These are phyloP conservation scores for Talaromyces trachyspermus DNA, from an alignment of 495 filamentous ascomycete species.

Conservation along the genomic window DNA sequence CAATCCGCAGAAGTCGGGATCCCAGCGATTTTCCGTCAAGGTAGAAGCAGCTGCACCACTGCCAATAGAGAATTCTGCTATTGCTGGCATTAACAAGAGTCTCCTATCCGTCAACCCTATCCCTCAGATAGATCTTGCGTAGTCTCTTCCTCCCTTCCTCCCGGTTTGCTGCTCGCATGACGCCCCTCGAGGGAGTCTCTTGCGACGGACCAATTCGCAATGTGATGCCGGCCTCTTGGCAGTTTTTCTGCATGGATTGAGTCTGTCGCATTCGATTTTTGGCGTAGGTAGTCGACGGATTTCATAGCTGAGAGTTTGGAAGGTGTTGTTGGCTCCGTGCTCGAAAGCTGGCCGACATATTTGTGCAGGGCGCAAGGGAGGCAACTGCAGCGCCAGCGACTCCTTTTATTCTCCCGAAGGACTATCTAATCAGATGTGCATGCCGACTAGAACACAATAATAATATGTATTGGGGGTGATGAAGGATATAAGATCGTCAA, in stretches of 20 bases:
- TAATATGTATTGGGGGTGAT: constrained; percentile 3
- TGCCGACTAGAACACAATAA: too few relatives aligned
- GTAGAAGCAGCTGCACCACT: neutral
- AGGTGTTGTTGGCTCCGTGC: neutral
- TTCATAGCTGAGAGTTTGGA: neutral
- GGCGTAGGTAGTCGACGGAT: constrained; percentile 28
- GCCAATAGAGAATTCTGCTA: neutral
- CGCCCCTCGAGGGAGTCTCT: constrained; percentile 10
- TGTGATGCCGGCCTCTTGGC: constrained; percentile 51
- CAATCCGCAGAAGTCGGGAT: neutral
- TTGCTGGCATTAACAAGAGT: constrained; percentile 1
- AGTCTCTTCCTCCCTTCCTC: neutral
- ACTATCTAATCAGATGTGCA: too few relatives aligned
- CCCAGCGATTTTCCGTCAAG: neutral
- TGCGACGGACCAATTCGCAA: constrained; percentile 37
- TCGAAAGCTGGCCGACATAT: too few relatives aligned
- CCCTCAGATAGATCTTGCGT: neutral
- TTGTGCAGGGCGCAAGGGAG: too few relatives aligned
- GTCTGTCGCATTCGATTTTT: constrained; percentile 73
- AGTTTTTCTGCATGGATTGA: constrained; percentile 61
- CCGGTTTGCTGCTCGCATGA: neutral
- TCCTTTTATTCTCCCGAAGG: too few relatives aligned
- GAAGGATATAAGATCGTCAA: neutral
- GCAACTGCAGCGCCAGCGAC: too few relatives aligned
- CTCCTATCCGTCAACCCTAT: constrained; percentile 4